These are phyloP conservation scores for Cercospora citrullina DNA, from an alignment of 2,329 filamentous ascomycete species.

Conservation along the genomic window DNA sequence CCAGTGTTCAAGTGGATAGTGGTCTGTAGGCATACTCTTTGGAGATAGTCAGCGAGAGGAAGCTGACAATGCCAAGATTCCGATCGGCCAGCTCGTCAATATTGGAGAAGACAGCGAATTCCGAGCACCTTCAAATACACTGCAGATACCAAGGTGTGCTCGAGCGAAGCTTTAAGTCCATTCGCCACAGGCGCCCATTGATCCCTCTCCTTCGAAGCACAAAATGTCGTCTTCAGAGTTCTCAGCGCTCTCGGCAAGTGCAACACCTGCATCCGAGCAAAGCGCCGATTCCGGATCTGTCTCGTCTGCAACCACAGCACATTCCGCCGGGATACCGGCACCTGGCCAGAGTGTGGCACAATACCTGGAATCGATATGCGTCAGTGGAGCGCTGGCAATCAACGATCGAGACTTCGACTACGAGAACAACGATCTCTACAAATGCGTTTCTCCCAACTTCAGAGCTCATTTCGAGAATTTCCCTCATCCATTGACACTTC, in stretches of 20 bases:
- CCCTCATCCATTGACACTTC: slow-evolving; percentile 15
- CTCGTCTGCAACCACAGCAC: not conserved
- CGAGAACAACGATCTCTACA: slow-evolving; percentile 12
- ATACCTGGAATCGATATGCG: slow-evolving; percentile 20
- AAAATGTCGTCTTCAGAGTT: not conserved
- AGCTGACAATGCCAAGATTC: not conserved
- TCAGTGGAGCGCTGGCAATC: slow-evolving; percentile 9
- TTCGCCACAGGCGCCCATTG: no score
- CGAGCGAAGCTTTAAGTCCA: no score
- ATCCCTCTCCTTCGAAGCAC: no score
- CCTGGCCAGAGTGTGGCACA: slow-evolving; percentile 10
- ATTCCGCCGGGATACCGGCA: not conserved
- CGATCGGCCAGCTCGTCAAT: not conserved
- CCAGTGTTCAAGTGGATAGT: no score
- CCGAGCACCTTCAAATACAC: no score
- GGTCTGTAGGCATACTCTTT: no score
- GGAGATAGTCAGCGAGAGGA: not conserved
- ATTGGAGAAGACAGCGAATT: no score
- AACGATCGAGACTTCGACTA: slow-evolving; percentile 19
- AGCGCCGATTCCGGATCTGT: not conserved
- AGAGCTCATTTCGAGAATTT: slow-evolving; percentile 20
- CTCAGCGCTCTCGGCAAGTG: not conserved
- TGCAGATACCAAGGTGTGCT: not conserved
- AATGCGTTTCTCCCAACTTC: slow-evolving; percentile 15
- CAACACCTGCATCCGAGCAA: slow-evolving; percentile 8